A percentile compares a stretch with the other conserved stretches of the same genome.
Conservation (phyloP, 257 asterid species). For the Solanum rostratum region DNA sequence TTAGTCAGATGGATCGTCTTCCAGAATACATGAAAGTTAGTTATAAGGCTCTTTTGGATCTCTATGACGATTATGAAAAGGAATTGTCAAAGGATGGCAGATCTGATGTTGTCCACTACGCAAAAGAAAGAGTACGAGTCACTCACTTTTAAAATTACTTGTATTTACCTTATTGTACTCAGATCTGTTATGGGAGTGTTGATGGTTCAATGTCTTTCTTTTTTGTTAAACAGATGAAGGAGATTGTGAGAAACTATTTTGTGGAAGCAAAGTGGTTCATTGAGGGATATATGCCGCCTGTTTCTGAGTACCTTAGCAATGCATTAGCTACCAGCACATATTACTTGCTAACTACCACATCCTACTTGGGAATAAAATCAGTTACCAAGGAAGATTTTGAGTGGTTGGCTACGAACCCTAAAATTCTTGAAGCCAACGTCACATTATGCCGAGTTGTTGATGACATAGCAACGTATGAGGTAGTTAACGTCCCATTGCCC, state of each 20-base stretch:
- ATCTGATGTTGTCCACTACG: background rate
- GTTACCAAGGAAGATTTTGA: background rate
- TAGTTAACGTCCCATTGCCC: background rate
- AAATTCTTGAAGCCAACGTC: background rate
- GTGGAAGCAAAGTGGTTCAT: background rate
- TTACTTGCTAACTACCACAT: slow-evolving; percentile 17
- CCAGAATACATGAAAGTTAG: background rate
- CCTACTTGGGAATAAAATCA: slow-evolving; percentile 18
- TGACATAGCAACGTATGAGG: slow-evolving; percentile 1
- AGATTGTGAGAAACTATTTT: background rate
- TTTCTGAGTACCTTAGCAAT: background rate
- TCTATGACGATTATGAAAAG: background rate
- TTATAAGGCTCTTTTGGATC: background rate
- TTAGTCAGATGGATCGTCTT: background rate
- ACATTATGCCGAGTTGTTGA: background rate
- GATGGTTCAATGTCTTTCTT: background rate
- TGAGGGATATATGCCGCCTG: slow-evolving; percentile 17
- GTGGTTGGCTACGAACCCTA: background rate
- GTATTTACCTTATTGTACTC: background rate
- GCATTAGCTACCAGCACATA: background rate
- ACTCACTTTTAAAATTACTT: background rate
- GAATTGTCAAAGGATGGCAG: background rate
- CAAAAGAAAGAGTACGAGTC: background rate
- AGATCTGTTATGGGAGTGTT: slow-evolving; percentile 1
- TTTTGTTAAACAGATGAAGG: background rate